A percentile compares a stretch with the other conserved stretches of the same genome.
Evolutionary conservation across 2,329 filamentous ascomycete species (phyloP).

Genomic region (Mariannaea sp.): DNA sequence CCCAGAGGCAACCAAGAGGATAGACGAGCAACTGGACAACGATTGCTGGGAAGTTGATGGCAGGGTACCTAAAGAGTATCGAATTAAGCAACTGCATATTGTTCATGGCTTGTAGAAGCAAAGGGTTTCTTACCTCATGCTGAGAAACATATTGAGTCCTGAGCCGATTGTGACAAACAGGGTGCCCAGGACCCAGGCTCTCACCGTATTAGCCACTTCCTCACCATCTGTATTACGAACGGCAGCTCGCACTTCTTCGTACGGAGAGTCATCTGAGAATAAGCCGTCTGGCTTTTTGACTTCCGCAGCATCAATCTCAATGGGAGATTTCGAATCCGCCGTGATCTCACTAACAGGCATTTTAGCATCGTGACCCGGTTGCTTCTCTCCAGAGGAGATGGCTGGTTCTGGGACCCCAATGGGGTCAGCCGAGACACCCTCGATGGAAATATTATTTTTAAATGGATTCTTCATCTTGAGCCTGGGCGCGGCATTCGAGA

Average conservation of each 20-base stretch:
- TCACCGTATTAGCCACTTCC: constrained; percentile 43
- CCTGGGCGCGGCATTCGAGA: background rate
- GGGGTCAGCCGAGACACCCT: background rate
- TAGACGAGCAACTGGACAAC: constrained; percentile 50
- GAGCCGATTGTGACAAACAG: constrained; percentile 52
- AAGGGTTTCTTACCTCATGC: constrained; percentile 43
- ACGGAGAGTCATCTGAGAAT: constrained; percentile 18
- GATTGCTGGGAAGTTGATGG: constrained; percentile 45
- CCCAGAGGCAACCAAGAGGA: constrained; percentile 51
- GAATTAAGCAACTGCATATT: too few relatives aligned
- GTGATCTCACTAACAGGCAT: background rate
- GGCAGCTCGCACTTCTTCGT: constrained; percentile 30
- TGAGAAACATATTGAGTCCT: constrained; percentile 54
- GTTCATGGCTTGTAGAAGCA: background rate
- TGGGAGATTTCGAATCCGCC: background rate
- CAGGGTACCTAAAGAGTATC: constrained; percentile 36
- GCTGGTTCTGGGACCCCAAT: constrained; percentile 3
- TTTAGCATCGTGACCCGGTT: background rate
- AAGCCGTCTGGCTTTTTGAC: constrained; percentile 7
- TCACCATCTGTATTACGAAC: constrained; percentile 51
- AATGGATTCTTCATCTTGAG: constrained; percentile 18
- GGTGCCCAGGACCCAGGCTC: constrained; percentile 52
- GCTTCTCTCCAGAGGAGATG: background rate
- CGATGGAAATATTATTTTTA: background rate
- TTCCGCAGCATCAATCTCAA: constrained; percentile 12